Evolutionary conservation across 73 alveolate species (phyloP).

Genomic region (Effrenium voratum): DNA sequence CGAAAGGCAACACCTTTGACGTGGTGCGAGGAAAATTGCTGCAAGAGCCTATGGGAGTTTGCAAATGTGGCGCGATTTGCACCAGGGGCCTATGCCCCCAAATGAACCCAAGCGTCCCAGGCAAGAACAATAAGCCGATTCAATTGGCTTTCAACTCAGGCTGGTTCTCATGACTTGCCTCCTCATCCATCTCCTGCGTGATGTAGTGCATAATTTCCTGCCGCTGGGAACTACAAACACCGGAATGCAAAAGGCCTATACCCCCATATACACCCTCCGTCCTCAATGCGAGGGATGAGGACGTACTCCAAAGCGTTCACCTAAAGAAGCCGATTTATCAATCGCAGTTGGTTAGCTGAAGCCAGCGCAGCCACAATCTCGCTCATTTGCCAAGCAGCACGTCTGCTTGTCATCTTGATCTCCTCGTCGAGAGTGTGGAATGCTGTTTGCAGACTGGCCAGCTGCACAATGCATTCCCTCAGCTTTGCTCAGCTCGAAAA

Average conservation of each 20-base stretch:
- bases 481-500: not conserved
- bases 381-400: constrained; percentile 93
- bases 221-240: not conserved
- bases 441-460: constrained; percentile 97
- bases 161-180: no score
- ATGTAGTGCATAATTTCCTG: constrained; percentile 96
- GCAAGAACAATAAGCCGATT: no score
- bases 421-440: constrained; percentile 98
- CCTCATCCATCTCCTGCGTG: constrained; percentile 98
- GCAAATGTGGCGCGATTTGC: no score
- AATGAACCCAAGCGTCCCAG: no score
- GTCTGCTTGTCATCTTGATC: constrained; percentile 98
- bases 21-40: no score
- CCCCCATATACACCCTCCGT: not conserved
- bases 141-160: no score
- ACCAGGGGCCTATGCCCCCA: no score
- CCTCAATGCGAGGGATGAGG: constrained; percentile 97
- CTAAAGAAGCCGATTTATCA: not conserved
- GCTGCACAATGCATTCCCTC: constrained; percentile 95
- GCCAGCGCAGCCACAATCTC: not conserved
- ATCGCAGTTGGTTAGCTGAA: not conserved
- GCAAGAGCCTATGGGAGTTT: no score
- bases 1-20: no score
- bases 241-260: not conserved
- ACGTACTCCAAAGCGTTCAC: constrained; percentile 98